Conservation (phyloP, 768 basidiomycete species). For the Cubamyces lactineus region DNA sequence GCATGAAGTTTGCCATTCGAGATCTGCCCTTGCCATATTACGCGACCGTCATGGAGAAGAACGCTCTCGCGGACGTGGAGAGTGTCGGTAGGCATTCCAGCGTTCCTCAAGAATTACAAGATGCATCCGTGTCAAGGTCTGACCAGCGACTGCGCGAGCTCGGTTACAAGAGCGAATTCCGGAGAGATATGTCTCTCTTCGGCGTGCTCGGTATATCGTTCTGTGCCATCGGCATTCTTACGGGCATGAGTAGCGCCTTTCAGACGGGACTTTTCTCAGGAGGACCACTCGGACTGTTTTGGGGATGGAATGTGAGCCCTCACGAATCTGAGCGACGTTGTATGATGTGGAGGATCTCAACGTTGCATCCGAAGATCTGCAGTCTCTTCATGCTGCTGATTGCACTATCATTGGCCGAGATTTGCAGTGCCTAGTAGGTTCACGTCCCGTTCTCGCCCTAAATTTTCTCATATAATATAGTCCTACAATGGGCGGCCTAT, state of each 20-base stretch:
- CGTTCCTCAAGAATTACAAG: background rate
- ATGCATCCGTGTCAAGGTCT: slow-evolving; percentile 11
- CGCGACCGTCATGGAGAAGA: slow-evolving; percentile 11
- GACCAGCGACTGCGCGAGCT: slow-evolving; percentile 53
- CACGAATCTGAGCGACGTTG: background rate
- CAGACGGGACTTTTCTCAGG: slow-evolving; percentile 63
- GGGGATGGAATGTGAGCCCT: slow-evolving; percentile 60
- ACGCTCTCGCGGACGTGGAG: slow-evolving; percentile 7
- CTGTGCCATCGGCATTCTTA: slow-evolving; percentile 62
- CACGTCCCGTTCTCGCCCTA: background rate
- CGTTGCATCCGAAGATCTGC: slow-evolving; percentile 44
- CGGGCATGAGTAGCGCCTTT: slow-evolving; percentile 62
- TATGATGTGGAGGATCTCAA: background rate
- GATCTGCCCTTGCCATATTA: background rate
- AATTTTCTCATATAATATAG: slow-evolving; percentile 28
- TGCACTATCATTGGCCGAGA: slow-evolving; percentile 58
- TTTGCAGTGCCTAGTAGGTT: slow-evolving; percentile 59
- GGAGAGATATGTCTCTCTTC: slow-evolving; percentile 61
- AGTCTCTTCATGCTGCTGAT: slow-evolving; percentile 62
- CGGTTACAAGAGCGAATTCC: slow-evolving; percentile 58
- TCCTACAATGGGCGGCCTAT: slow-evolving; percentile 60
- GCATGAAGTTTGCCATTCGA: background rate
- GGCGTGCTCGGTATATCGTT: slow-evolving; percentile 64
- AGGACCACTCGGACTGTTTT: slow-evolving; percentile 59
- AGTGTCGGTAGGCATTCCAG: slow-evolving; percentile 12